Percentiles rank a stretch among this genome's conserved stretches.
phyloP scores from a whole-genome alignment of 1,139 yeast species.

The Sugiyamaella castrensis region DNA sequence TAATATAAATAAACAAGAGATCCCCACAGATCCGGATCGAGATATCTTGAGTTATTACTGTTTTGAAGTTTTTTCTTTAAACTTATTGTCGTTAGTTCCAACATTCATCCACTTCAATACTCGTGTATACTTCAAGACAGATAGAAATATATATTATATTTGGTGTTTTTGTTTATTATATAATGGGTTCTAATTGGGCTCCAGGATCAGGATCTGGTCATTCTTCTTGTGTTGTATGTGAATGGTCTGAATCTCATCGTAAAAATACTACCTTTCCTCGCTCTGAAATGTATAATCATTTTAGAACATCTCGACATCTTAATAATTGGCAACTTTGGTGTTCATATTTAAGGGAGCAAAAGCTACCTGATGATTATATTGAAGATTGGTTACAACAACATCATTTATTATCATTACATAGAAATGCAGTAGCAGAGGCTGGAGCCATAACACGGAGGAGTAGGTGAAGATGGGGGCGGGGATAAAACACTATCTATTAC shows the following conservation, averaged over 20 bases:
- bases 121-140: no score
- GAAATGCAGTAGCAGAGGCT: constrained; percentile 24
- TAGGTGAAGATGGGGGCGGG: no score
- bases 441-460: constrained; percentile 2
- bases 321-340: constrained; percentile 31
- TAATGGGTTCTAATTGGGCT: constrained; percentile 9
- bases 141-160: not conserved
- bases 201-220: constrained; percentile 6
- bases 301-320: constrained; percentile 27
- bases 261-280: constrained; percentile 12
- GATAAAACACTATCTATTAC: no score
- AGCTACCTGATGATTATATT: constrained; percentile 31
- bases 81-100: no score
- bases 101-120: no score
- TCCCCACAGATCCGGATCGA: not conserved
- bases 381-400: constrained; percentile 34
- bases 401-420: constrained; percentile 25
- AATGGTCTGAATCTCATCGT: constrained; percentile 30
- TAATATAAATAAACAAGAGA: not conserved
- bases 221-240: constrained; percentile 26
- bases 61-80: no score
- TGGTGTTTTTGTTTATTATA: not conserved
- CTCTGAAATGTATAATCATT: constrained; percentile 28
- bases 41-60: not conserved
- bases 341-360: constrained; percentile 29